phyloP scores from a whole-genome alignment of 306 rosid genomes.

The Urtica urens region DNA sequence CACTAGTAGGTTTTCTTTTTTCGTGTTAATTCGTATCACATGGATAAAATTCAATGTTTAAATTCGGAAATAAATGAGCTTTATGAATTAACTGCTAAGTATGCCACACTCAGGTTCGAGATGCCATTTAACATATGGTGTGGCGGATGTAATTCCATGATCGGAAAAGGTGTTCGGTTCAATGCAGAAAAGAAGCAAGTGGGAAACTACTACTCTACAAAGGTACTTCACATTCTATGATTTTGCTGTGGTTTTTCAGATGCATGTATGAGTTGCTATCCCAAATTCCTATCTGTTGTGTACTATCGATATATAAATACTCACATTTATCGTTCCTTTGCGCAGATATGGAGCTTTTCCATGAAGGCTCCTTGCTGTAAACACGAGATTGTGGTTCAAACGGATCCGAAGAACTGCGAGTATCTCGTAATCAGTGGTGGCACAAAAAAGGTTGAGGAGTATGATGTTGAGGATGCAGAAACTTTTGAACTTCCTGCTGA shows the following conservation, averaged over 20 bases:
- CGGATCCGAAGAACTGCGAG: conserved; percentile 81
- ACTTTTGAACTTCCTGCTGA: conserved; percentile 73
- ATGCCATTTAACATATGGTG: conserved; percentile 94
- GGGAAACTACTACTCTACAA: conserved; percentile 87
- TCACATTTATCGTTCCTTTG: conserved; percentile 5
- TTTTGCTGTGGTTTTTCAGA: not conserved
- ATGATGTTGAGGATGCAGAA: conserved; percentile 80
- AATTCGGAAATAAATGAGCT: no score
- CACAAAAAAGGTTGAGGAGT: conserved; percentile 57
- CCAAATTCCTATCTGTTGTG: not conserved
- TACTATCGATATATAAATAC: not conserved
- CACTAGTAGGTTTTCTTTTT: no score
- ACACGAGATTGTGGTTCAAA: conserved; percentile 79
- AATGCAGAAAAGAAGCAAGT: conserved; percentile 96
- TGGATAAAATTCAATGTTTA: no score
- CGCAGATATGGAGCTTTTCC: conserved; percentile 88
- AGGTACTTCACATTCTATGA: conserved; percentile 31
- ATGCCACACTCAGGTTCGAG: conserved; percentile 78
- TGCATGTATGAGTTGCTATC: not conserved
- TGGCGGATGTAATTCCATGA: conserved; percentile 97
- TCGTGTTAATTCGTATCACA: no score
- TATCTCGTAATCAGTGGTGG: conserved; percentile 80
- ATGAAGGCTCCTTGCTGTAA: conserved; percentile 88
- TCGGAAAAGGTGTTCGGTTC: conserved; percentile 93
- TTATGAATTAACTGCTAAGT: no score